phyloP scores from a whole-genome alignment of 2,329 filamentous ascomycete species.

The Pseudonectria buxi region DNA sequence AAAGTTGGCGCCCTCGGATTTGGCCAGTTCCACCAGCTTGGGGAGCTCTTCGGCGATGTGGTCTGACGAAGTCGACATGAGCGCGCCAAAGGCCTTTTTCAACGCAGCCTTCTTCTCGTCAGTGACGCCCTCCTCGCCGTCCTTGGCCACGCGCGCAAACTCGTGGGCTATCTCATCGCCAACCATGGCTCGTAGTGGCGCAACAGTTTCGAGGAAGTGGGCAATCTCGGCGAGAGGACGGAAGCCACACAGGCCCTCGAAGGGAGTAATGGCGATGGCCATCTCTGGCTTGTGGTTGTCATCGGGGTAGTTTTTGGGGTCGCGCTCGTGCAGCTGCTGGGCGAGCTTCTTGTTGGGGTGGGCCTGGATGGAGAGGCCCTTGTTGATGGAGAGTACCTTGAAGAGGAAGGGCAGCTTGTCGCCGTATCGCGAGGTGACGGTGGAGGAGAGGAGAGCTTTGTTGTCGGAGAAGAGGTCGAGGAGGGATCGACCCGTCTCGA shows the following conservation, averaged over 20 bases:
- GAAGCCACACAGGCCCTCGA: constrained; percentile 95
- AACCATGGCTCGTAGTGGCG: constrained; percentile 57
- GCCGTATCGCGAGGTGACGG: constrained; percentile 68
- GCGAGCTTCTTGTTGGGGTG: constrained; percentile 92
- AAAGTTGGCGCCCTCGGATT: constrained; percentile 63
- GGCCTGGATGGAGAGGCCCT: constrained; percentile 93
- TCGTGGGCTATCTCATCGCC: constrained; percentile 55
- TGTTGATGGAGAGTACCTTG: constrained; percentile 94
- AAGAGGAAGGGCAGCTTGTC: constrained; percentile 90
- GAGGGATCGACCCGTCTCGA: constrained; percentile 75
- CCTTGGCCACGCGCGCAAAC: constrained; percentile 46
- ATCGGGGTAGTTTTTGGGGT: constrained; percentile 93
- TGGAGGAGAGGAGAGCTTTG: constrained; percentile 67
- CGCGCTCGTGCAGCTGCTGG: constrained; percentile 75
- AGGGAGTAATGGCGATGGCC: constrained; percentile 94
- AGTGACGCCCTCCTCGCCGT: constrained; percentile 31
- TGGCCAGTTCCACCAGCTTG: constrained; percentile 64
- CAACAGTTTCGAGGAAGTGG: constrained; percentile 63
- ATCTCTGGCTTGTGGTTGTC: constrained; percentile 99
- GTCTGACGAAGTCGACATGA: constrained; percentile 72
- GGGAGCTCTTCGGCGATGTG: constrained; percentile 49
- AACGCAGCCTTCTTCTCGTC: constrained; percentile 71
- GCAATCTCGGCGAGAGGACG: constrained; percentile 78
- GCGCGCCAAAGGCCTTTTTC: constrained; percentile 63
- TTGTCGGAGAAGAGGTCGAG: constrained; percentile 86